Evolutionary conservation across 2,329 filamentous ascomycete species (phyloP).

Genomic region (Massarina eburnea): DNA sequence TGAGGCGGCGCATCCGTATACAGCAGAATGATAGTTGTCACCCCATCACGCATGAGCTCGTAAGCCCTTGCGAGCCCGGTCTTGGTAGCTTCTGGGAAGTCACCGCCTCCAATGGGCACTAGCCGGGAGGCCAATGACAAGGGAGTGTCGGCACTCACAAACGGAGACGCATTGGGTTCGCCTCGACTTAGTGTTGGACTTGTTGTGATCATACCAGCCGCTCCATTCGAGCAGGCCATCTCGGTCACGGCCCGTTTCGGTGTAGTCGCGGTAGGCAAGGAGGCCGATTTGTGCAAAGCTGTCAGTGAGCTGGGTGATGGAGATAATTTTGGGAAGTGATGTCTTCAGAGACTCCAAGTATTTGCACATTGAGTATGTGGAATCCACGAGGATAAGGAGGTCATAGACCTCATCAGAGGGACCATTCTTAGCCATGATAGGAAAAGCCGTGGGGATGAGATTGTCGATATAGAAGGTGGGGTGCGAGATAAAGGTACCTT

Average conservation of each 20-base stretch:
- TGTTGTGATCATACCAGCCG: constrained; percentile 46
- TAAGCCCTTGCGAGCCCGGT: constrained; percentile 53
- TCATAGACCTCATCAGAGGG: constrained; percentile 39
- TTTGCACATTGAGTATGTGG: constrained; percentile 49
- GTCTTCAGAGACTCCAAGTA: constrained; percentile 49
- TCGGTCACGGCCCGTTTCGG: constrained; percentile 12
- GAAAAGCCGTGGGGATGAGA: neutral
- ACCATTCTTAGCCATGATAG: constrained; percentile 9
- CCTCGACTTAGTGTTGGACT: neutral
- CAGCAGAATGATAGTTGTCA: constrained; percentile 53
- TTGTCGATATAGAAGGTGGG: no score
- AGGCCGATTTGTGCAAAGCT: constrained; percentile 56
- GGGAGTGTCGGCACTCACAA: constrained; percentile 12
- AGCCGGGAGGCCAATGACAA: constrained; percentile 28
- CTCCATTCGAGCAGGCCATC: constrained; percentile 50
- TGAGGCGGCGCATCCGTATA: constrained; percentile 56
- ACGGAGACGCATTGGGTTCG: neutral
- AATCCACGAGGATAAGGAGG: constrained; percentile 52
- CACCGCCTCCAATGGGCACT: constrained; percentile 38
- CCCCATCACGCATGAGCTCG: constrained; percentile 50
- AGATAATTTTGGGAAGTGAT: constrained; percentile 55
- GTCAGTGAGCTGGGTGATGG: constrained; percentile 51
- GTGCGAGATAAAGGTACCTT: no score
- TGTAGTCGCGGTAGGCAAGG: constrained; percentile 56
- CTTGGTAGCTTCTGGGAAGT: constrained; percentile 54